These are phyloP conservation scores for Lindgomyces ingoldianus DNA, from an alignment of 495 filamentous ascomycete species.

Conservation along the genomic window DNA sequence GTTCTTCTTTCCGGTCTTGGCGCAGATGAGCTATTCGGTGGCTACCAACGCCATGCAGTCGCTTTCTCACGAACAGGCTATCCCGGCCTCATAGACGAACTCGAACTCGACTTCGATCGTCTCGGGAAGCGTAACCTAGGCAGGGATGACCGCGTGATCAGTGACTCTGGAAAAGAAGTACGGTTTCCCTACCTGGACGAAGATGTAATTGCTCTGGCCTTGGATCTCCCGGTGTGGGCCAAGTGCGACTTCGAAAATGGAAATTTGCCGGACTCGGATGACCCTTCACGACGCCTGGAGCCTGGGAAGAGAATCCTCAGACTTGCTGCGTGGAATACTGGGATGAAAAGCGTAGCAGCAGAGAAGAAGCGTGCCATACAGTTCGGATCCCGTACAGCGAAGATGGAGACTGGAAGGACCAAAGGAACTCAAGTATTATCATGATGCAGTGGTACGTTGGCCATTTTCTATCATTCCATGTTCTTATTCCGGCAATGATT, in stretches of 20 bases:
- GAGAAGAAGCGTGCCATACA: slow-evolving; percentile 86
- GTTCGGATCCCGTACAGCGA: slow-evolving; percentile 49
- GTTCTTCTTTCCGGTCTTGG: slow-evolving; percentile 91
- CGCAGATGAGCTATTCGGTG: slow-evolving; percentile 94
- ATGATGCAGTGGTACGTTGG: slow-evolving; percentile 13
- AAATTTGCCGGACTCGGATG: slow-evolving; percentile 6
- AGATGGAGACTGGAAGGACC: slow-evolving; percentile 47
- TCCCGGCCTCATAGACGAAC: slow-evolving; percentile 72
- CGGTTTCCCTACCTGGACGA: slow-evolving; percentile 94
- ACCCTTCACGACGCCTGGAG: slow-evolving; percentile 54
- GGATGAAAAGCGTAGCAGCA: slow-evolving; percentile 65
- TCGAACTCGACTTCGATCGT: slow-evolving; percentile 80
- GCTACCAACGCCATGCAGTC: slow-evolving; percentile 81
- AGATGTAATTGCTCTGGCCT: slow-evolving; percentile 75
- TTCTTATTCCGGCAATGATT: slow-evolving; percentile 13
- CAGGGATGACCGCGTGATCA: slow-evolving; percentile 86
- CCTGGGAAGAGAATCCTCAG: slow-evolving; percentile 79
- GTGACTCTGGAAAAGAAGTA: slow-evolving; percentile 86
- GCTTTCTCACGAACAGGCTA: slow-evolving; percentile 71
- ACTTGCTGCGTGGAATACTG: slow-evolving; percentile 72
- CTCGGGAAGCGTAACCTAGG: slow-evolving; percentile 93
- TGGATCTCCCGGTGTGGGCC: slow-evolving; percentile 70
- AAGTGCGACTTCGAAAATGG: slow-evolving; percentile 74
- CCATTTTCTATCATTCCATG: not conserved
- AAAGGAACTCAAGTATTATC: slow-evolving; percentile 44